These are phyloP conservation scores for Pontederia crassipes DNA, from an alignment of 176 grass and related monocot genomes.

Conservation along the genomic window DNA sequence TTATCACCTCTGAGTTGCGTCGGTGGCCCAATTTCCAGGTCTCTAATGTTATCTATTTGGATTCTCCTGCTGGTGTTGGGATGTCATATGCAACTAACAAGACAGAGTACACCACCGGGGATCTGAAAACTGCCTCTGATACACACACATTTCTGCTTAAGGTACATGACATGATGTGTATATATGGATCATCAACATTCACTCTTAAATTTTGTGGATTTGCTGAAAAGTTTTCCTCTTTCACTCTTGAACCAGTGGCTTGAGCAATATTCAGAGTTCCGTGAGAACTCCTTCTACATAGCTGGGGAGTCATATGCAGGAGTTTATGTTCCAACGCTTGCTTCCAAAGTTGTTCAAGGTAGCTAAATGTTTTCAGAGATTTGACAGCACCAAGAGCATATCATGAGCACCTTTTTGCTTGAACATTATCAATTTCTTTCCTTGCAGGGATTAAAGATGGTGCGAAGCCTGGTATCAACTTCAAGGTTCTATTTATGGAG, in stretches of 20 bases:
- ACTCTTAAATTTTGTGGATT: too few species aligned
- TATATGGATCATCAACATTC: not conserved
- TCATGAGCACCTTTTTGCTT: not conserved
- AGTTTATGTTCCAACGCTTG: conserved; percentile 92
- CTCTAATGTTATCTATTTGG: conserved; percentile 88
- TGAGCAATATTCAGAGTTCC: conserved; percentile 74
- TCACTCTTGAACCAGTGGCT: conserved; percentile 55
- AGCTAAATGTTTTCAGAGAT: not conserved
- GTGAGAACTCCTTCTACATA: conserved; percentile 71
- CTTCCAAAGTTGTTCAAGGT: conserved; percentile 84
- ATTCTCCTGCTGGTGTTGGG: conserved; percentile 89
- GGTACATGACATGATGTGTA: conserved; percentile 23
- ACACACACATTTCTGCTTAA: conserved; percentile 84
- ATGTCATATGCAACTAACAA: conserved; percentile 55
- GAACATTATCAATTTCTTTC: conserved; percentile 7
- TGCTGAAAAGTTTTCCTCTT: not conserved
- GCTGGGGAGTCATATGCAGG: conserved; percentile 89
- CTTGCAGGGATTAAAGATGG: conserved; percentile 53
- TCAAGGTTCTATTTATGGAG: conserved; percentile 41
- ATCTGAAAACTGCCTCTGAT: conserved; percentile 82
- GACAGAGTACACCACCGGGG: conserved; percentile 74
- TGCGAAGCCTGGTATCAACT: conserved; percentile 56
- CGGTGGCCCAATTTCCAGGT: conserved; percentile 32
- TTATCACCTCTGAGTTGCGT: not conserved
- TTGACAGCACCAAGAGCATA: not conserved